Percentiles rank a stretch among this genome's conserved stretches.
Conservation (phyloP, 1,139 yeast species). For the Debaryomyces robertsiae region DNA sequence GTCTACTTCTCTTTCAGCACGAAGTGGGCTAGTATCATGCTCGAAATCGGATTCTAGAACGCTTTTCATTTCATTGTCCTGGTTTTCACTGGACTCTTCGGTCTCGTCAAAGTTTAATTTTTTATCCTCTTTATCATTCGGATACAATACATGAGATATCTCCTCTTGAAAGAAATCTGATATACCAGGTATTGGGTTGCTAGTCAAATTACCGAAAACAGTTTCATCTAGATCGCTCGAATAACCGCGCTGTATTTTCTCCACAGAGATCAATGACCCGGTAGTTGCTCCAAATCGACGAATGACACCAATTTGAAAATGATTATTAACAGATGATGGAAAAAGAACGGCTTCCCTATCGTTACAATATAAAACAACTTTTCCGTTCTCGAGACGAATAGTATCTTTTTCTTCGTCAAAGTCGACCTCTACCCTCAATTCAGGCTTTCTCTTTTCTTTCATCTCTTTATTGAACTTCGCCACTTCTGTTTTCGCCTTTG, state of each 20-base stretch:
- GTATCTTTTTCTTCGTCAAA: constrained; percentile 32
- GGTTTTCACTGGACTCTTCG: constrained; percentile 19
- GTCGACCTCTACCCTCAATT: constrained; percentile 14
- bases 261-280: constrained; percentile 37
- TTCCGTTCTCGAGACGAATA: constrained; percentile 31
- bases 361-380: constrained; percentile 36
- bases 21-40: constrained; percentile 32
- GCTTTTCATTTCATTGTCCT: constrained; percentile 33
- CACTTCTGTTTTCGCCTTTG: constrained; percentile 12
- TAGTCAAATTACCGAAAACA: constrained; percentile 32
- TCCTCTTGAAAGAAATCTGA: constrained; percentile 38
- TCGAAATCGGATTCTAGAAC: constrained; percentile 58
- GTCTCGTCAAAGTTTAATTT: constrained; percentile 18
- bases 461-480: constrained; percentile 16
- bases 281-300: constrained; percentile 39
- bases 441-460: constrained; percentile 7
- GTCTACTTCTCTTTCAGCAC: constrained; percentile 59
- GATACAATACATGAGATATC: constrained; percentile 23
- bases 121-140: constrained; percentile 14
- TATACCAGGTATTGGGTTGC: constrained; percentile 31
- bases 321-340: constrained; percentile 36
- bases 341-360: constrained; percentile 39
- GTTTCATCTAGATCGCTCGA: constrained; percentile 31
- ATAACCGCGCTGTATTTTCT: constrained; percentile 42
- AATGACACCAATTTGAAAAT: constrained; percentile 42